Percentiles rank a stretch among this genome's conserved stretches.
Conservation (phyloP, 2,329 filamentous ascomycete species). For the Chaetomiaceae sp. region DNA sequence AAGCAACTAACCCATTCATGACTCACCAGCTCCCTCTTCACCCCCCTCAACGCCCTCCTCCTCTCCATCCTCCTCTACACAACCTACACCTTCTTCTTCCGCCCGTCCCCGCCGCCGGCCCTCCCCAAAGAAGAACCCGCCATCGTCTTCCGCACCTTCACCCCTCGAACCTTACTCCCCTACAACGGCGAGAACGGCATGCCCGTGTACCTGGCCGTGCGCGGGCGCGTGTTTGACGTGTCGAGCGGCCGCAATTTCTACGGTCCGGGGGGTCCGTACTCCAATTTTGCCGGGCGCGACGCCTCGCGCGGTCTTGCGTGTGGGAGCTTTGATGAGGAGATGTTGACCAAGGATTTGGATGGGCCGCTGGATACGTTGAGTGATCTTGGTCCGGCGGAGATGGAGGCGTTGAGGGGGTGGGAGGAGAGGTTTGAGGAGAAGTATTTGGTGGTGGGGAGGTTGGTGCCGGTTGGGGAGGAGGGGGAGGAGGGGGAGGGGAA, state of each 20-base stretch:
- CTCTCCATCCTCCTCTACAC: conserved; percentile 53
- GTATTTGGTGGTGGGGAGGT: conserved; percentile 87
- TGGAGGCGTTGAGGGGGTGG: conserved; percentile 84
- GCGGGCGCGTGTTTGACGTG: conserved; percentile 88
- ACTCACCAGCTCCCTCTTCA: conserved; percentile 41
- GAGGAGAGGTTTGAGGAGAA: conserved; percentile 91
- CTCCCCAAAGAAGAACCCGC: conserved; percentile 52
- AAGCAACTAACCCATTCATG: background rate
- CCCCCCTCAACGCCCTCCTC: conserved; percentile 61
- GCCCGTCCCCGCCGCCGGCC: conserved; percentile 39
- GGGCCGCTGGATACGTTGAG: conserved; percentile 74
- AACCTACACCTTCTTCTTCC: conserved; percentile 52
- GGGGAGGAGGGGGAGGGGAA: background rate
- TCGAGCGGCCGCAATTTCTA: conserved; percentile 87
- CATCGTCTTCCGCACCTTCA: conserved; percentile 65
- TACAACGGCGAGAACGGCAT: conserved; percentile 71
- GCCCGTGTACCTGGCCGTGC: conserved; percentile 87
- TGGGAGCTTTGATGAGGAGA: conserved; percentile 90
- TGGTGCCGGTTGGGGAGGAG: conserved; percentile 56
- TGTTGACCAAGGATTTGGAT: conserved; percentile 88
- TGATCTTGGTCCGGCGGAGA: conserved; percentile 67
- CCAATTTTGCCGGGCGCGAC: conserved; percentile 92
- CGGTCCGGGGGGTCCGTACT: conserved; percentile 89
- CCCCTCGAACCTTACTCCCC: conserved; percentile 73
- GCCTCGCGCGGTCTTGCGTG: conserved; percentile 82